Percentiles rank a stretch among this genome's conserved stretches.
phyloP scores from a whole-genome alignment of 2,329 filamentous ascomycete genomes.

The Penicillium sp. region DNA sequence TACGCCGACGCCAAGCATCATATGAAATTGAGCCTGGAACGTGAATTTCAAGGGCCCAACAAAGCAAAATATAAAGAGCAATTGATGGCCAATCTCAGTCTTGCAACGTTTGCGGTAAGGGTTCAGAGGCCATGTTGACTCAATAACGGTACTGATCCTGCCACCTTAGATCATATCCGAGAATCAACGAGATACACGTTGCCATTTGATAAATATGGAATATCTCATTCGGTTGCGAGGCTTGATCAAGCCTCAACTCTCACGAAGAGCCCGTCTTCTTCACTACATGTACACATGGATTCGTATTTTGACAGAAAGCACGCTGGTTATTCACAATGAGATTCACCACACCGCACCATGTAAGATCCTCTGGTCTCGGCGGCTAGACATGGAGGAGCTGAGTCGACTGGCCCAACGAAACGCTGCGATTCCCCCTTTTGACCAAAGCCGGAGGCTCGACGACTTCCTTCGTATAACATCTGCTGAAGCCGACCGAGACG shows the following conservation, averaged over 20 bases:
- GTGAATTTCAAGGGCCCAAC: neutral
- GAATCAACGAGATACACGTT: neutral
- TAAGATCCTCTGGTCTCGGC: neutral
- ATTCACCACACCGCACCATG: neutral
- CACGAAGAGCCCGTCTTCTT: neutral
- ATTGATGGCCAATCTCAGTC: neutral
- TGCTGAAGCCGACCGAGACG: neutral
- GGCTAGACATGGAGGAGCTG: neutral
- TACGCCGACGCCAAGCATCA: constrained; percentile 4
- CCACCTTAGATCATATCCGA: neutral
- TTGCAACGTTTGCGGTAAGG: neutral
- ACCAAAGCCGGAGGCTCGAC: neutral
- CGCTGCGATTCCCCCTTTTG: neutral
- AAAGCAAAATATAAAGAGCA: constrained; percentile 8
- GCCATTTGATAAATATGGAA: constrained; percentile 1
- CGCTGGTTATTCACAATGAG: neutral
- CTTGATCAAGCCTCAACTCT: neutral
- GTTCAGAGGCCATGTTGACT: neutral
- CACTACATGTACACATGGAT: constrained; percentile 3
- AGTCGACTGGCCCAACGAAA: neutral
- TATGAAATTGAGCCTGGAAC: neutral
- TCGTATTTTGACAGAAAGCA: constrained; percentile 4
- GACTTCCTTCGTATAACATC: neutral
- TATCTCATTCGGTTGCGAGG: neutral
- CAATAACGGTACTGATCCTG: neutral